phyloP scores from a whole-genome alignment of 2,329 filamentous ascomycete genomes.

The Laburnicola sp. region DNA sequence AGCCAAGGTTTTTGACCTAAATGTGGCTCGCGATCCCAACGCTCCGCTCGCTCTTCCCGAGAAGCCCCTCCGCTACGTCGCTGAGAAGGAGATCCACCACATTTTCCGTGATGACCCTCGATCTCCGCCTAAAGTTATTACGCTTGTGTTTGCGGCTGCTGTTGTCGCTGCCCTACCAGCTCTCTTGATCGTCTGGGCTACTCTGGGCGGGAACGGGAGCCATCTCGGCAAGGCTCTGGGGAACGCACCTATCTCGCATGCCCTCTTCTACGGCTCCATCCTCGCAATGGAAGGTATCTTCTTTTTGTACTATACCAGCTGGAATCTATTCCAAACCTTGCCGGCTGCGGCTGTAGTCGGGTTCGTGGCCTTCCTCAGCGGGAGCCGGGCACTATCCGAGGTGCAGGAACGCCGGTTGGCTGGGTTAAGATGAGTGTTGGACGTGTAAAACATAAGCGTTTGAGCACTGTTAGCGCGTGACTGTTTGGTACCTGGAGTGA shows the following conservation, averaged over 20 bases:
- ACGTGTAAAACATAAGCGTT: neutral
- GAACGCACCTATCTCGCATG: slow-evolving; percentile 77
- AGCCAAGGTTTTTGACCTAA: slow-evolving; percentile 71
- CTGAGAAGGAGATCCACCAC: slow-evolving; percentile 84
- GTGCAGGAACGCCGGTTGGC: slow-evolving; percentile 85
- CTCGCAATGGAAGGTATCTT: slow-evolving; percentile 88
- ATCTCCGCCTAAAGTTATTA: slow-evolving; percentile 80
- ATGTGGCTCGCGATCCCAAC: slow-evolving; percentile 65
- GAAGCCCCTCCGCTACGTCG: slow-evolving; percentile 78
- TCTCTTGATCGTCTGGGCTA: slow-evolving; percentile 73
- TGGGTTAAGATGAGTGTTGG: slow-evolving; percentile 59
- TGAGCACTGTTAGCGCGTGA: neutral
- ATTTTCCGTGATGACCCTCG: slow-evolving; percentile 79
- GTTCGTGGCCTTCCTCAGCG: slow-evolving; percentile 77
- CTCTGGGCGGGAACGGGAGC: slow-evolving; percentile 78
- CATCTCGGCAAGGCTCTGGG: slow-evolving; percentile 76
- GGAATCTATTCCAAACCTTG: slow-evolving; percentile 89
- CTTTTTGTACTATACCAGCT: slow-evolving; percentile 88
- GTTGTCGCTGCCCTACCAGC: slow-evolving; percentile 74
- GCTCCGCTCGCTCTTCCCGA: slow-evolving; percentile 63
- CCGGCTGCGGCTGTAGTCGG: slow-evolving; percentile 71
- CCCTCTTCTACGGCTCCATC: slow-evolving; percentile 83
- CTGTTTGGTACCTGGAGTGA: neutral
- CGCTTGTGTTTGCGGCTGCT: slow-evolving; percentile 72
- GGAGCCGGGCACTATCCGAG: slow-evolving; percentile 86